Percentiles rank a stretch among this genome's conserved stretches.
phyloP scores from a whole-genome alignment of 2,329 filamentous ascomycete genomes.

The Colletotrichum filicis region DNA sequence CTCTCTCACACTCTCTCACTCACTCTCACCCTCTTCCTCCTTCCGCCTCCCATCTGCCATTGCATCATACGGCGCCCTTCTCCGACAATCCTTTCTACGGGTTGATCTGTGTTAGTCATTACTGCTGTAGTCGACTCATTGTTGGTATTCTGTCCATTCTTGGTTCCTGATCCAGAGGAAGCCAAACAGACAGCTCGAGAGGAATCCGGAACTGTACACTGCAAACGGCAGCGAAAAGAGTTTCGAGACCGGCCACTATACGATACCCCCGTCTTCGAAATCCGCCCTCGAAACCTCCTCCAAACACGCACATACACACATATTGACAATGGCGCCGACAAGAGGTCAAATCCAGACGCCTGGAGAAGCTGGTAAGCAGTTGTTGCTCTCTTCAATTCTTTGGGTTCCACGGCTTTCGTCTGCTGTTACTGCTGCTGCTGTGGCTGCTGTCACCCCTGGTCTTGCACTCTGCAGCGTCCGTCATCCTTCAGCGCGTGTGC shows the following conservation, averaged over 20 bases:
- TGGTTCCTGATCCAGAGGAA: not conserved
- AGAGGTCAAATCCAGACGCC: slow-evolving; percentile 63
- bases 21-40: not conserved
- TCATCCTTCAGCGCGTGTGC: slow-evolving; percentile 14
- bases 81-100: not conserved
- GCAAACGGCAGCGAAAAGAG: not conserved
- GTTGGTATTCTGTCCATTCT: not conserved
- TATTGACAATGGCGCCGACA: slow-evolving; percentile 35
- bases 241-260: not conserved
- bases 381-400: not conserved
- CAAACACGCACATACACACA: slow-evolving; percentile 7
- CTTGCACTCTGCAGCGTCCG: slow-evolving; percentile 3
- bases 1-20: not conserved
- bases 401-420: not conserved
- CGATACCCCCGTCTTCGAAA: slow-evolving; percentile 6
- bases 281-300: not conserved
- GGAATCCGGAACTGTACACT: not conserved
- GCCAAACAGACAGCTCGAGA: not conserved
- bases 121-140: not conserved
- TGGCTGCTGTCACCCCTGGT: not conserved
- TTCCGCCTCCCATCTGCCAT: not conserved
- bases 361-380: slow-evolving; percentile 72
- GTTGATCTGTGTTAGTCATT: slow-evolving; percentile 9
- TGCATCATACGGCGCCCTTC: not conserved
- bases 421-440: not conserved